phyloP scores from a whole-genome alignment of 192 early-diverging fungal genomes.

The Thamnidium elegans region DNA sequence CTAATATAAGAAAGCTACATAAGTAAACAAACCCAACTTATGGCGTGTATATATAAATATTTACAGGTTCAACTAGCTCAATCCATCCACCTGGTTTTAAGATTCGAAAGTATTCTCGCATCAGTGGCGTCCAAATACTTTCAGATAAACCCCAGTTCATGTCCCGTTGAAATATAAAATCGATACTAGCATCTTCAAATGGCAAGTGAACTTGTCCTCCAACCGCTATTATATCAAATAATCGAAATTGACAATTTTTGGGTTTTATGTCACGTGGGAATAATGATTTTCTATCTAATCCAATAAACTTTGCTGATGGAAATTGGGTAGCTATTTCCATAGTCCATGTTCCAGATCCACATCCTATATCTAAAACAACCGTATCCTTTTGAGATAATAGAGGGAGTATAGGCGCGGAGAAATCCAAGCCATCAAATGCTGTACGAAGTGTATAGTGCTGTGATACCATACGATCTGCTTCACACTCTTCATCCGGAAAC shows the following conservation, averaged over 20 bases:
- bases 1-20: neutral
- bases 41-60: neutral
- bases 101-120: conserved; percentile 8
- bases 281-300: conserved; percentile 1
- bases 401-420: neutral
- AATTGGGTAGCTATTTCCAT: conserved; percentile 27
- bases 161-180: conserved; percentile 11
- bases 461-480: conserved; percentile 7
- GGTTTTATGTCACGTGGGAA: conserved; percentile 15
- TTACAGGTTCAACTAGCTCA: conserved; percentile 15
- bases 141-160: neutral
- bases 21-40: neutral
- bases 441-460: neutral
- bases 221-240: neutral
- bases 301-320: conserved; percentile 6
- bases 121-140: neutral
- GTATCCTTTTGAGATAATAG: conserved; percentile 4
- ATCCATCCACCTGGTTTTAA: conserved; percentile 21
- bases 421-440: neutral
- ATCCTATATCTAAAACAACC: conserved; percentile 35
- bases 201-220: neutral
- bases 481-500: neutral
- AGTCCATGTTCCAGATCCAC: conserved; percentile 40
- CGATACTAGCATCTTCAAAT: conserved; percentile 3
- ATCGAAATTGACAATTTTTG: conserved; percentile 2